phyloP scores from a whole-genome alignment of 2,329 filamentous ascomycete genomes.

The Neonectria faginata region DNA sequence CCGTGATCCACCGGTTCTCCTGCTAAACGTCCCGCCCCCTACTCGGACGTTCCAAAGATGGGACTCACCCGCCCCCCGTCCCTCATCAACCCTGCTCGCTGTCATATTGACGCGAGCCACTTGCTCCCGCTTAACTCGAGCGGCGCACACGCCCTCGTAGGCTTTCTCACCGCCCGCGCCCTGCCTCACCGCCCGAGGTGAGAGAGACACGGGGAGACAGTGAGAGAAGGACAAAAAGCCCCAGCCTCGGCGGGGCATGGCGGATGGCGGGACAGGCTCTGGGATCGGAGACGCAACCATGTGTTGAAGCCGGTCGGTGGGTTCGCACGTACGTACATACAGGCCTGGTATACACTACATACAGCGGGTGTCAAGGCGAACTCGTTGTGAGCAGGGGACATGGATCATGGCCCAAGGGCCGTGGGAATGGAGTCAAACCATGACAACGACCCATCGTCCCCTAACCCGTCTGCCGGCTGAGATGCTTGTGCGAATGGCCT shows the following conservation, averaged over 20 bases:
- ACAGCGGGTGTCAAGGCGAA: conserved; percentile 20
- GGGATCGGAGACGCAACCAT: neutral
- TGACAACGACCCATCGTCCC: conserved; percentile 19
- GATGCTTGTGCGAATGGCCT: conserved; percentile 20
- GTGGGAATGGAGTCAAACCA: neutral
- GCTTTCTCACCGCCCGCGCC: conserved; percentile 17
- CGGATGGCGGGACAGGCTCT: neutral
- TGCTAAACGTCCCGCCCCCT: neutral
- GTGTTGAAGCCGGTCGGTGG: conserved; percentile 1
- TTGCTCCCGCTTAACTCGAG: conserved; percentile 8
- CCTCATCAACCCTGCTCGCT: neutral
- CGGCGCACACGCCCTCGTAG: conserved; percentile 5
- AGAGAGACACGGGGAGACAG: neutral
- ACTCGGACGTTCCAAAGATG: neutral
- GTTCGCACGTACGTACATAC: too few species aligned
- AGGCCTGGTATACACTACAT: neutral
- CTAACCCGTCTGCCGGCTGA: conserved; percentile 14
- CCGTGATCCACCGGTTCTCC: neutral
- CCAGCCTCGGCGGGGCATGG: conserved; percentile 14
- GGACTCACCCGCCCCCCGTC: neutral
- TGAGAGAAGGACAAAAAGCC: neutral
- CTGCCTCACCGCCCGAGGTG: conserved; percentile 19
- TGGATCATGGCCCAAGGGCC: neutral
- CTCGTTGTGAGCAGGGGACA: conserved; percentile 11
- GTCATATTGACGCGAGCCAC: conserved; percentile 5